These are phyloP conservation scores for Phytophthora sp. DNA, from an alignment of 352 stramenopile genomes.

Conservation along the genomic window DNA sequence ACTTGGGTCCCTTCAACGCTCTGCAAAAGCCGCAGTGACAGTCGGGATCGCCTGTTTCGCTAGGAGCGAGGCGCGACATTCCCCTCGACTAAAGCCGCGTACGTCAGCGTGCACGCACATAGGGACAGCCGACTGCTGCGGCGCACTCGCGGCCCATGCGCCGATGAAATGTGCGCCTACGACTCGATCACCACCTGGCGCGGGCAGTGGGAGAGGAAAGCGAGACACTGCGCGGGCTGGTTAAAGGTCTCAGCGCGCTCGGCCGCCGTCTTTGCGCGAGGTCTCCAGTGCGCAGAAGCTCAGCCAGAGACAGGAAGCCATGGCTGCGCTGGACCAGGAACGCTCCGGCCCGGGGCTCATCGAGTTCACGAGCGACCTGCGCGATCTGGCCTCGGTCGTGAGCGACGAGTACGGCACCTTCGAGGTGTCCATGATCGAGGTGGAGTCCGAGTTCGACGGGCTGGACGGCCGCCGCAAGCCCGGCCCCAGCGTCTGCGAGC, in stretches of 20 bases:
- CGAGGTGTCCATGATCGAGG: conserved; percentile 69
- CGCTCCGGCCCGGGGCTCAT: conserved; percentile 4
- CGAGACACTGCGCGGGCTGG: not conserved
- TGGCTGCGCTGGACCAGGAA: conserved; percentile 26
- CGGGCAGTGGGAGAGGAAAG: conserved; percentile 16
- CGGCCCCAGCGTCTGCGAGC: conserved; percentile 9
- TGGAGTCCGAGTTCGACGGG: conserved; percentile 46
- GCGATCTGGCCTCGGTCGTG: conserved; percentile 22
- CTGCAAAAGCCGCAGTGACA: too few relatives aligned
- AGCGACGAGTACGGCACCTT: conserved; percentile 74
- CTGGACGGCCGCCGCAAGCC: conserved; percentile 15
- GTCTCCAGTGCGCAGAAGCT: not conserved
- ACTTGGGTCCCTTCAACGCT: too few relatives aligned
- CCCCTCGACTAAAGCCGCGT: too few relatives aligned
- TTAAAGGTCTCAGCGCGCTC: conserved; percentile 15
- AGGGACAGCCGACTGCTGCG: too few relatives aligned
- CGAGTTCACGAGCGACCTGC: conserved; percentile 14
- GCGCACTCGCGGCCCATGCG: not conserved
- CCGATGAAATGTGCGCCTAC: not conserved
- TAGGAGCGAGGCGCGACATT: too few relatives aligned
- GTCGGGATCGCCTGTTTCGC: too few relatives aligned
- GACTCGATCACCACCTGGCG: conserved; percentile 8
- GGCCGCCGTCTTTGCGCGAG: not conserved
- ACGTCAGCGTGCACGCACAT: too few relatives aligned
- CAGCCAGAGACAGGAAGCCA: conserved; percentile 1